Evolutionary conservation across 257 asterid species (phyloP).

Genomic region (Salvia splendens): DNA sequence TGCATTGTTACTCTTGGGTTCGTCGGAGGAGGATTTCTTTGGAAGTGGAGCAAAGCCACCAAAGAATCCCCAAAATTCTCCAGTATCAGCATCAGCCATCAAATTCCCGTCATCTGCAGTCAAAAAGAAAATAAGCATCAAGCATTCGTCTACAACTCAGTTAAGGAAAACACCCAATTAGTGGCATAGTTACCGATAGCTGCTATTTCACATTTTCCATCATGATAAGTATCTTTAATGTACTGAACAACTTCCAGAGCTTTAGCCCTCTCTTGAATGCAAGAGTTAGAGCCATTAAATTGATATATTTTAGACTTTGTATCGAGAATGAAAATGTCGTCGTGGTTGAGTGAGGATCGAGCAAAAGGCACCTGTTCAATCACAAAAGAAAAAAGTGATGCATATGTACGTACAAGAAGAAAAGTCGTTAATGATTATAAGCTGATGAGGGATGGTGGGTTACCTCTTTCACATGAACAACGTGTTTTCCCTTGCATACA

Average conservation of each 20-base stretch:
- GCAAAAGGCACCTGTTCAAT: constrained; percentile 79
- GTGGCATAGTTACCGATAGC: constrained; percentile 69
- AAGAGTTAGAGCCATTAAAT: constrained; percentile 95
- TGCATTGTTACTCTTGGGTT: constrained; percentile 46
- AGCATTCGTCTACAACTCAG: constrained; percentile 28
- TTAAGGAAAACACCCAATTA: constrained; percentile 29
- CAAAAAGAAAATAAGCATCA: constrained; percentile 32
- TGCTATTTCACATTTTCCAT: constrained; percentile 96
- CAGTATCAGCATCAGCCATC: constrained; percentile 99
- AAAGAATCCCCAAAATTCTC: constrained; percentile 98
- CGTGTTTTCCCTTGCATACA: constrained; percentile 94
- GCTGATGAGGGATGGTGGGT: constrained; percentile 35
- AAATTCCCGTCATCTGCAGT: constrained; percentile 89
- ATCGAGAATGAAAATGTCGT: constrained; percentile 90
- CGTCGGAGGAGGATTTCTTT: constrained; percentile 65
- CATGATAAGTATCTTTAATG: constrained; percentile 90
- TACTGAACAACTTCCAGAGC: constrained; percentile 98
- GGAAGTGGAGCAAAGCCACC: constrained; percentile 99
- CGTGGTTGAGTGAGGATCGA: constrained; percentile 95
- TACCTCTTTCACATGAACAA: constrained; percentile 95
- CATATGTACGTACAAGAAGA: constrained; percentile 19
- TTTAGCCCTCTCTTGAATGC: constrained; percentile 99
- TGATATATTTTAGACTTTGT: constrained; percentile 88
- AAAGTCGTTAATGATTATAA: not conserved
- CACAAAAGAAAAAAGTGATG: constrained; percentile 30